Evolutionary conservation across 1,139 yeast genomes (phyloP).

Genomic region (Lizanozyma gosingica): DNA sequence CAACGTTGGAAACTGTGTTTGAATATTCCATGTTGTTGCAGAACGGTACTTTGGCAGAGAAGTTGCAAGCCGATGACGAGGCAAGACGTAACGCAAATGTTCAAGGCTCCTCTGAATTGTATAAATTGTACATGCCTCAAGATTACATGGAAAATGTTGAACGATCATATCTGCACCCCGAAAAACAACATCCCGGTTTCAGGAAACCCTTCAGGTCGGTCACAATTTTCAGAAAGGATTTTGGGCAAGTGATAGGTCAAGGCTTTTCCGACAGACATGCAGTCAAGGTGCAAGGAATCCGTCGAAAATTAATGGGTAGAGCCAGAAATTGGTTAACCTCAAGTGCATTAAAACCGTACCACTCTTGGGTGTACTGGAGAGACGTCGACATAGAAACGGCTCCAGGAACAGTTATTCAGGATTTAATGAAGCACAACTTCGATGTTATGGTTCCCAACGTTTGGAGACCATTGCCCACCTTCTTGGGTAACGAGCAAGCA

Average conservation of each 20-base stretch:
- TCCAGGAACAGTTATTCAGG: conserved; percentile 73
- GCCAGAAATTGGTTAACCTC: conserved; percentile 85
- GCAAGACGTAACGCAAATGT: conserved; percentile 18
- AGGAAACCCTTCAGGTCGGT: conserved; percentile 67
- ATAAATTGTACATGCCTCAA: conserved; percentile 61
- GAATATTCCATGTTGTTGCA: conserved; percentile 62
- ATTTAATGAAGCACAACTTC: conserved; percentile 61
- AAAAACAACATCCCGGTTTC: conserved; percentile 46
- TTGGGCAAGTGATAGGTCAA: conserved; percentile 78
- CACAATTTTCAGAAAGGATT: conserved; percentile 72
- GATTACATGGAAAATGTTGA: conserved; percentile 50
- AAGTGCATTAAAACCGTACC: conserved; percentile 71
- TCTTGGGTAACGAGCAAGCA: conserved; percentile 71
- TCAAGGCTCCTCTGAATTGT: conserved; percentile 51
- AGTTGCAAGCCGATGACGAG: conserved; percentile 34
- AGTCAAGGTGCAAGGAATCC: conserved; percentile 80
- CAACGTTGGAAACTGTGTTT: conserved; percentile 59
- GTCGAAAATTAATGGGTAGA: conserved; percentile 82
- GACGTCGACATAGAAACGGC: conserved; percentile 84
- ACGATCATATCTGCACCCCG: conserved; percentile 53
- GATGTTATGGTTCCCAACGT: conserved; percentile 88
- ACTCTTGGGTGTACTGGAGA: conserved; percentile 93
- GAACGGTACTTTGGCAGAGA: conserved; percentile 53
- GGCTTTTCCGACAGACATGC: conserved; percentile 89
- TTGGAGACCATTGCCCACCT: conserved; percentile 79